These are phyloP conservation scores for Botrytis deweyae DNA, from an alignment of 2,329 filamentous ascomycete species.

Conservation along the genomic window DNA sequence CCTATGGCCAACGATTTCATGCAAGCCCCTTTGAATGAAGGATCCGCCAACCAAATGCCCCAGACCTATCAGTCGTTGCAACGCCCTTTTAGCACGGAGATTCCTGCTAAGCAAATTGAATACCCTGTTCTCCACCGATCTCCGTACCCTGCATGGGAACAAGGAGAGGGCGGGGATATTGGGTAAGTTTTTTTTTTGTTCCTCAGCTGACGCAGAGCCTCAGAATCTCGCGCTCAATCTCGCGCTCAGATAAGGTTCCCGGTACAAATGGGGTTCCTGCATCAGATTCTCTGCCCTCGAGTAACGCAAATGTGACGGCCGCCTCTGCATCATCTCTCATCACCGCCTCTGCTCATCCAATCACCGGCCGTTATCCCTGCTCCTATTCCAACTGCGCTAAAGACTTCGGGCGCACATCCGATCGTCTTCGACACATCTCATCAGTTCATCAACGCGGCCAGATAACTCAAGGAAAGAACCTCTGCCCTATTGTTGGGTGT, in stretches of 20 bases:
- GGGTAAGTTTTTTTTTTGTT: slow-evolving; percentile 3
- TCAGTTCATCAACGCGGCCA: neutral
- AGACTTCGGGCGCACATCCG: neutral
- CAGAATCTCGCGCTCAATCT: too few species aligned
- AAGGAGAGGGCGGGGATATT: neutral
- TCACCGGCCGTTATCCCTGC: slow-evolving; percentile 1
- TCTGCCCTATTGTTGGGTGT: slow-evolving; percentile 2
- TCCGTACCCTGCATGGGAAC: neutral
- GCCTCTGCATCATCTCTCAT: neutral
- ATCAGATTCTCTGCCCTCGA: too few species aligned
- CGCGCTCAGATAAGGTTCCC: too few species aligned
- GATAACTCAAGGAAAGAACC: neutral
- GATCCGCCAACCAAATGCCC: neutral
- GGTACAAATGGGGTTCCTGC: too few species aligned
- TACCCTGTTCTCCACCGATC: neutral
- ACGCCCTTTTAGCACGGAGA: neutral
- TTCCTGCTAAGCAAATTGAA: neutral
- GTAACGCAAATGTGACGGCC: neutral
- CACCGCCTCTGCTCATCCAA: neutral
- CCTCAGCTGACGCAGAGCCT: too few species aligned
- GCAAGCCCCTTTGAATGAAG: neutral
- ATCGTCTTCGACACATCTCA: slow-evolving; percentile 1
- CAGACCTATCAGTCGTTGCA: neutral
- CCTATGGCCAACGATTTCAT: neutral
- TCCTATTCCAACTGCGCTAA: neutral